Conservation (phyloP, 129 eudicot species). For the Artemisia argyi region DNA sequence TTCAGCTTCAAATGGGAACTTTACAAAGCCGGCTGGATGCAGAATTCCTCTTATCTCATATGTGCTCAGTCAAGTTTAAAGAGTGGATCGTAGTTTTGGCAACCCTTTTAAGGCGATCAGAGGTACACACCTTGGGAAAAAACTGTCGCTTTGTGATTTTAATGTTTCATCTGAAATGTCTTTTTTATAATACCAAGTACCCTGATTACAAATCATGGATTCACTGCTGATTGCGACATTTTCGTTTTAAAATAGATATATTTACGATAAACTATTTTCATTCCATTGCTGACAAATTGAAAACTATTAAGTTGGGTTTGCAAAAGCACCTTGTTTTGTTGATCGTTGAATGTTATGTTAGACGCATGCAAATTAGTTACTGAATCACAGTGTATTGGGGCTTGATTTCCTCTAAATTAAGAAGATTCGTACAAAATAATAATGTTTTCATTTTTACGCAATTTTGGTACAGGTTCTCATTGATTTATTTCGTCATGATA, state of each 20-base stretch:
- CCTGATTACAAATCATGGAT: background rate
- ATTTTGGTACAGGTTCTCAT: conserved; percentile 64
- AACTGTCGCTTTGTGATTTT: background rate
- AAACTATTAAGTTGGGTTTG: background rate
- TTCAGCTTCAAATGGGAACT: conserved; percentile 89
- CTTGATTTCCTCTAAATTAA: background rate
- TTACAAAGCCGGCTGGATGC: conserved; percentile 99
- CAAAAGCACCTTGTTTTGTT: background rate
- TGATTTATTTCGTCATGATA: conserved; percentile 89
- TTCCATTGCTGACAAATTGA: conserved; percentile 4
- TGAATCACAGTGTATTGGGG: background rate
- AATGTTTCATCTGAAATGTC: background rate
- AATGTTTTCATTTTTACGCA: background rate
- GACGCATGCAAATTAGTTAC: background rate
- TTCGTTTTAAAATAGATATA: background rate
- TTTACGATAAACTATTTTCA: background rate
- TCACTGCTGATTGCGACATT: background rate
- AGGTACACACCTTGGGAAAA: conserved; percentile 46
- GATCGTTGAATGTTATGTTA: background rate
- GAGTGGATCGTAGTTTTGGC: conserved; percentile 99
- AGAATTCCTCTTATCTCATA: conserved; percentile 94
- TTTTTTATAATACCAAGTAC: background rate
- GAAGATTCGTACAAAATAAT: background rate
- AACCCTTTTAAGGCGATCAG: conserved; percentile 92
- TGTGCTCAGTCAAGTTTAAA: conserved; percentile 98